Evolutionary conservation across 768 basidiomycete genomes (phyloP).

Genomic region (Rhizopogon rudus): DNA sequence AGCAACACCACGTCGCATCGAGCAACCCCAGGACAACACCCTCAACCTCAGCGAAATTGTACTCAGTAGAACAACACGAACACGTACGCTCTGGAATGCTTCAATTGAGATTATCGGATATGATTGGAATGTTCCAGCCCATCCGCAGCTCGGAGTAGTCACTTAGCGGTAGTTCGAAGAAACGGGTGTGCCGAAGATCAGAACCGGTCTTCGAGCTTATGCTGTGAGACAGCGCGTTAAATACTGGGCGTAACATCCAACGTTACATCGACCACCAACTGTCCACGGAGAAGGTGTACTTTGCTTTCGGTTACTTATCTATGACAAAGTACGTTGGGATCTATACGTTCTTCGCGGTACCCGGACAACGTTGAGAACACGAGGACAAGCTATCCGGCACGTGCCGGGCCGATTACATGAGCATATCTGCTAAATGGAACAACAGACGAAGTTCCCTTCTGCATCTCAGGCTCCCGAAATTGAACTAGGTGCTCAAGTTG

Average conservation of each 20-base stretch:
- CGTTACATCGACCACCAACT: not conserved
- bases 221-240: no score
- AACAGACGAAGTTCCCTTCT: constrained; percentile 6
- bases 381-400: constrained; percentile 14
- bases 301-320: not conserved
- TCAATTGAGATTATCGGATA: not conserved
- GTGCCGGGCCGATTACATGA: constrained; percentile 13
- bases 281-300: not conserved
- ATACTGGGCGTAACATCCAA: not conserved
- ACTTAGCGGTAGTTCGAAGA: not conserved
- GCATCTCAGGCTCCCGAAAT: constrained; percentile 24
- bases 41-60: not conserved
- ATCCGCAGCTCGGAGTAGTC: not conserved
- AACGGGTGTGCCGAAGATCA: not conserved
- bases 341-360: not conserved
- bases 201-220: not conserved
- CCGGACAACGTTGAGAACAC: constrained; percentile 18
- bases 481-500: constrained; percentile 10
- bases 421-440: constrained; percentile 1
- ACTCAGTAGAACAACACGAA: not conserved
- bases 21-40: not conserved
- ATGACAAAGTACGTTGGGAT: not conserved
- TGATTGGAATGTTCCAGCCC: not conserved
- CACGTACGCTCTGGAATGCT: not conserved
- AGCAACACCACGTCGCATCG: not conserved